Evolutionary conservation across 176 grass and related monocot species (phyloP).

Genomic region (Carex parvula): DNA sequence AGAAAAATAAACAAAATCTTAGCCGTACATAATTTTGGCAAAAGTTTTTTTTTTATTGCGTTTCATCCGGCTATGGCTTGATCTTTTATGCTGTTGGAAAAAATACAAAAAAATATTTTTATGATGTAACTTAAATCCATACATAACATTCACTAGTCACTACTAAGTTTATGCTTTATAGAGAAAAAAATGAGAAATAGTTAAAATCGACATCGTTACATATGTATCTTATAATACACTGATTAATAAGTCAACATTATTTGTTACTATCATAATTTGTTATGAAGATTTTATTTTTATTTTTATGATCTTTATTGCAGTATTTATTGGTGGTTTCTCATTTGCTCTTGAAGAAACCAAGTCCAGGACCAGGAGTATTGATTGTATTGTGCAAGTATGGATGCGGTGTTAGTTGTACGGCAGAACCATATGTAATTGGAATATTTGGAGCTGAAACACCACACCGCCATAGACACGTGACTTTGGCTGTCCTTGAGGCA

Average conservation of each 20-base stretch:
- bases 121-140: neutral
- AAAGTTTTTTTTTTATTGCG: too few relatives aligned
- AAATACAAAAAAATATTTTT: neutral
- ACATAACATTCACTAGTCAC: neutral
- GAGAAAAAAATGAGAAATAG: neutral
- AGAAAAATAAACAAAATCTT: too few relatives aligned
- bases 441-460: neutral
- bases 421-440: neutral
- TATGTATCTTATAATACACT: too few relatives aligned
- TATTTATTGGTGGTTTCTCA: neutral
- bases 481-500: constrained; percentile 34
- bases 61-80: too few relatives aligned
- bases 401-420: neutral
- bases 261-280: too few relatives aligned
- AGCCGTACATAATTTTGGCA: too few relatives aligned
- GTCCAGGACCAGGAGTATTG: too few relatives aligned
- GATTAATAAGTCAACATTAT: too few relatives aligned
- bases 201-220: too few relatives aligned
- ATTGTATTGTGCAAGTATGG: neutral
- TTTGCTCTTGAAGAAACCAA: neutral
- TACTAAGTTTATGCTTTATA: neutral
- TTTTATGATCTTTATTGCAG: neutral
- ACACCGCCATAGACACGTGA: constrained; percentile 29
- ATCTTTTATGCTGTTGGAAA: too few relatives aligned
- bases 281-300: too few relatives aligned